Evolutionary conservation across 2,329 filamentous ascomycete genomes (phyloP).

Genomic region (Periconia sp.): DNA sequence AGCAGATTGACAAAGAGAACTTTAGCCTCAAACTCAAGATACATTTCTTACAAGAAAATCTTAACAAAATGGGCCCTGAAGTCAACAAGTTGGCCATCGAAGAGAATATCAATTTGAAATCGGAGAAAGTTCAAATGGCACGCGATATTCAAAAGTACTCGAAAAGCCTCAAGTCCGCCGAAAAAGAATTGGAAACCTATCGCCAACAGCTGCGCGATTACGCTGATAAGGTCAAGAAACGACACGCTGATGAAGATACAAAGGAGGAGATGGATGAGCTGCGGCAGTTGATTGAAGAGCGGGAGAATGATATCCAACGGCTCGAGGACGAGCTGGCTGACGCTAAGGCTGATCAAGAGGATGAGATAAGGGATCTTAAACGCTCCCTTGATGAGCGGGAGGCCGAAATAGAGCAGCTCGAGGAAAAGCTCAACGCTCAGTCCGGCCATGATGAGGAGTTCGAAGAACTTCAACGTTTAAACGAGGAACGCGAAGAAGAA

Average conservation of each 20-base stretch:
- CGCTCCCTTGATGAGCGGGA: conserved; percentile 18
- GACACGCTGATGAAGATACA: conserved; percentile 71
- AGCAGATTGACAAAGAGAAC: conserved; percentile 97
- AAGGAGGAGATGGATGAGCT: conserved; percentile 61
- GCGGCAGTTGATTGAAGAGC: conserved; percentile 48
- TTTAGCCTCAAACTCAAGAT: conserved; percentile 86
- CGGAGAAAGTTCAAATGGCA: conserved; percentile 86
- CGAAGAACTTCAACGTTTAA: conserved; percentile 28
- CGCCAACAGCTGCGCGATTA: conserved; percentile 79
- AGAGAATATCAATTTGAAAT: conserved; percentile 95
- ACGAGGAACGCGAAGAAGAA: conserved; percentile 37
- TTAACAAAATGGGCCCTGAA: conserved; percentile 83
- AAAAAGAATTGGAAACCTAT: conserved; percentile 84
- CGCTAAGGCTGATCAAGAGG: conserved; percentile 31
- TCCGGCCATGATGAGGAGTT: conserved; percentile 27
- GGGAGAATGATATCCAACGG: conserved; percentile 37
- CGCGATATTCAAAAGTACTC: conserved; percentile 83
- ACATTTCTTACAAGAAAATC: conserved; percentile 89
- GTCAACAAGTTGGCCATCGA: conserved; percentile 87
- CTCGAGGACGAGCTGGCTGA: conserved; percentile 39
- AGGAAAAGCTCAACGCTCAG: conserved; percentile 36
- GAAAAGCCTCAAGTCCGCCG: conserved; percentile 79
- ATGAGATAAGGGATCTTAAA: conserved; percentile 41
- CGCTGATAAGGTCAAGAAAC: conserved; percentile 77
- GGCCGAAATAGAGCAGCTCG: conserved; percentile 38